These are phyloP conservation scores for Aspergillus heteromorphus DNA, from an alignment of 495 filamentous ascomycete species.

Conservation along the genomic window DNA sequence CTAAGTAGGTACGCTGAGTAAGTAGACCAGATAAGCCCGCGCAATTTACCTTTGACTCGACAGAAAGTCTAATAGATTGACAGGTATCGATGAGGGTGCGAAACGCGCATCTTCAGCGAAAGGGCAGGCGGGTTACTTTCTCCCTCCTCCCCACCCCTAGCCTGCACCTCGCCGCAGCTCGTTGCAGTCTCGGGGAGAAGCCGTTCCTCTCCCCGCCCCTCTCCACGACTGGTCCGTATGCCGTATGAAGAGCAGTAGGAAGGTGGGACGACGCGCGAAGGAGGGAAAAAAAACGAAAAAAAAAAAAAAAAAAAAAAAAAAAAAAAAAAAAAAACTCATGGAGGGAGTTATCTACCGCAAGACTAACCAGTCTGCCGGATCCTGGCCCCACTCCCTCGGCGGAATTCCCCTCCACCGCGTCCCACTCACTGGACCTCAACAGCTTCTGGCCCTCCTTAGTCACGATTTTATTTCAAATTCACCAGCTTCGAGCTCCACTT, in stretches of 20 bases:
- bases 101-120: neutral
- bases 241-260: too few species aligned
- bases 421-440: slow-evolving; percentile 10
- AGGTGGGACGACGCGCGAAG: neutral
- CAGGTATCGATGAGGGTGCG: neutral
- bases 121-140: neutral
- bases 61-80: neutral
- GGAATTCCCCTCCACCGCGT: slow-evolving; percentile 14
- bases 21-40: neutral
- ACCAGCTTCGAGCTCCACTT: neutral
- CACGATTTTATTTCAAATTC: slow-evolving; percentile 9
- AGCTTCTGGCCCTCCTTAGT: neutral
- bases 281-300: neutral
- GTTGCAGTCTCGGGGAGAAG: neutral
- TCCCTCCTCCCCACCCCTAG: neutral
- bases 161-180: neutral
- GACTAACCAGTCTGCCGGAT: slow-evolving; percentile 22
- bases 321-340: slow-evolving; percentile 4
- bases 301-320: neutral
- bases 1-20: too few species aligned
- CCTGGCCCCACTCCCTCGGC: slow-evolving; percentile 13
- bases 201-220: neutral
- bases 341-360: slow-evolving; percentile 15
- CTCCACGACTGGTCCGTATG: too few species aligned
- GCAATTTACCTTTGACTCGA: neutral